Conservation (phyloP, 305 asterid species). For the Petunia hybrid region DNA sequence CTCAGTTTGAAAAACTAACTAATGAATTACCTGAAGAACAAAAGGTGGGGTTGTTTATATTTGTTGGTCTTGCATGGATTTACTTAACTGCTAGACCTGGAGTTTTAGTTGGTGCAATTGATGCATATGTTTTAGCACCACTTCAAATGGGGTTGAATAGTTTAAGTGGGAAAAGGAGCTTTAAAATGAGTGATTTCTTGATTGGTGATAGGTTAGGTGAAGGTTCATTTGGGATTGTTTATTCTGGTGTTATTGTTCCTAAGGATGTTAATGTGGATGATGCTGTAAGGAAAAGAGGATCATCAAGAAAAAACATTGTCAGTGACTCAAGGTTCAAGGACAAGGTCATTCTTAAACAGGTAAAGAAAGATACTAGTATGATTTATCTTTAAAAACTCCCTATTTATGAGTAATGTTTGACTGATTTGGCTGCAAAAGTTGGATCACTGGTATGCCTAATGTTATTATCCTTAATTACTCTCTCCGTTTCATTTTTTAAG, state of each 20-base stretch:
- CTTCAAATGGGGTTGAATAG: slow-evolving; percentile 75
- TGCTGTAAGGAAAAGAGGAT: slow-evolving; percentile 45
- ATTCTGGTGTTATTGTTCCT: slow-evolving; percentile 82
- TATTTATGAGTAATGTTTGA: background rate
- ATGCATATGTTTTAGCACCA: slow-evolving; percentile 82
- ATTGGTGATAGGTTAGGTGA: slow-evolving; percentile 84
- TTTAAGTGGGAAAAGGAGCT: slow-evolving; percentile 73
- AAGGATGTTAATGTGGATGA: slow-evolving; percentile 63
- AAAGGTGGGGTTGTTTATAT: slow-evolving; percentile 58
- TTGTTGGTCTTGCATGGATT: slow-evolving; percentile 72
- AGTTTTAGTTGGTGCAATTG: slow-evolving; percentile 84
- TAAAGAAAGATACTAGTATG: slow-evolving; percentile 28
- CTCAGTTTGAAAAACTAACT: slow-evolving; percentile 49
- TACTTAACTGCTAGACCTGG: slow-evolving; percentile 95
- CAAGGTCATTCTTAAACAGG: slow-evolving; percentile 92
- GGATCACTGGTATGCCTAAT: background rate
- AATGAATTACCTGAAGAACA: slow-evolving; percentile 61
- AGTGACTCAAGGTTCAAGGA: slow-evolving; percentile 63
- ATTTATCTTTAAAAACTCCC: background rate
- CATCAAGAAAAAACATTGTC: slow-evolving; percentile 45
- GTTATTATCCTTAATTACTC: background rate
- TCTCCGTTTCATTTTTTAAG: background rate
- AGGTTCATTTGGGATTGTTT: slow-evolving; percentile 93
- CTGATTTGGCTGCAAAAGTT: slow-evolving; percentile 9
- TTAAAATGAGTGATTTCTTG: slow-evolving; percentile 75